Evolutionary conservation across 495 filamentous ascomycete species (phyloP).

Genomic region (Xylaria bambusicola): DNA sequence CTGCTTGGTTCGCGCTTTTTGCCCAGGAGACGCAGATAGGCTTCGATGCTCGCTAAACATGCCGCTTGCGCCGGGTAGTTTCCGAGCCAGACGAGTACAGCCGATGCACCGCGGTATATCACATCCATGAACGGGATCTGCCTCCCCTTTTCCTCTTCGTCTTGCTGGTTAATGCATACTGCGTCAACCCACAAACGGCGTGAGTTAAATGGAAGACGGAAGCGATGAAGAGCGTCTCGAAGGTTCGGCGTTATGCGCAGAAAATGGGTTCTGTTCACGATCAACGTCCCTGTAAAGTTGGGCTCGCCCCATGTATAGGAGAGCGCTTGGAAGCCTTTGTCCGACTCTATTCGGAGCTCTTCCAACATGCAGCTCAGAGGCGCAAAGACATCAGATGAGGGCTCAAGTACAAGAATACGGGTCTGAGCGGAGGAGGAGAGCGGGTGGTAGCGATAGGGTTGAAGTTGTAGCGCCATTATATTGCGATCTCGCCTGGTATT

Average conservation of each 20-base stretch:
- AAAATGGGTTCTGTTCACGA: background rate
- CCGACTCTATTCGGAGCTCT: background rate
- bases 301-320: slow-evolving; percentile 21
- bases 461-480: background rate
- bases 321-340: slow-evolving; percentile 9
- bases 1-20: background rate
- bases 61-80: slow-evolving; percentile 3
- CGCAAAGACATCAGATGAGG: background rate
- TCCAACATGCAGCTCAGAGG: background rate
- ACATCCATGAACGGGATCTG: slow-evolving; percentile 20
- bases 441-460: slow-evolving; percentile 1
- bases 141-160: slow-evolving; percentile 17
- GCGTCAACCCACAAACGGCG: slow-evolving; percentile 17
- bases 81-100: slow-evolving; percentile 26
- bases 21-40: background rate
- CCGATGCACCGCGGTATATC: slow-evolving; percentile 17
- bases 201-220: slow-evolving; percentile 2
- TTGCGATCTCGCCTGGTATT: too few species aligned
- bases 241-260: slow-evolving; percentile 14
- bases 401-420: background rate
- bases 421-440: slow-evolving; percentile 1
- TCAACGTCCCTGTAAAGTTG: background rate
- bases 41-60: background rate
- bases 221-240: slow-evolving; percentile 8
- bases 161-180: slow-evolving; percentile 16